Conservation (phyloP, 495 filamentous ascomycete species). For the Penicillium manginii region DNA sequence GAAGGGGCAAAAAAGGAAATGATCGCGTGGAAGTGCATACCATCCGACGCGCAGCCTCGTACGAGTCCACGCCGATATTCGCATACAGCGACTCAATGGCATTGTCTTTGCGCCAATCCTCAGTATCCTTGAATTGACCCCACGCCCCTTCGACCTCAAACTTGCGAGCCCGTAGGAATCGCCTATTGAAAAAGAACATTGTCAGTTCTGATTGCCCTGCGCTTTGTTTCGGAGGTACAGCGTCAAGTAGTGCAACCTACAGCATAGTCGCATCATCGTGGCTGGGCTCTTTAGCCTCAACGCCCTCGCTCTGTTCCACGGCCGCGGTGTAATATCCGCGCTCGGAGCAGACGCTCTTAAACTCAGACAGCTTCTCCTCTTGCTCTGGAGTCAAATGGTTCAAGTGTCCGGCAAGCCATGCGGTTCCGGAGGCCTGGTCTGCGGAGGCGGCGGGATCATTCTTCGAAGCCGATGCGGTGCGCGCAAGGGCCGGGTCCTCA, state of each 20-base stretch:
- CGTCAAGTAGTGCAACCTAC: constrained; percentile 50
- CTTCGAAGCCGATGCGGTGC: constrained; percentile 33
- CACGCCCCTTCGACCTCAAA: constrained; percentile 76
- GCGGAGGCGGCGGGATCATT: constrained; percentile 49
- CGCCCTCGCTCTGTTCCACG: constrained; percentile 34
- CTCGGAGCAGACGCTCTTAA: constrained; percentile 67
- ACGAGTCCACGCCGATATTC: constrained; percentile 79
- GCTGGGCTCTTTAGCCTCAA: constrained; percentile 47
- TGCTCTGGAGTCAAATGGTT: constrained; percentile 73
- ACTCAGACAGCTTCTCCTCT: constrained; percentile 63
- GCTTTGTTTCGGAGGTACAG: neutral
- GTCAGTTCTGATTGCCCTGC: constrained; percentile 3
- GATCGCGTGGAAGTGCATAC: constrained; percentile 40
- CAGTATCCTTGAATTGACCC: constrained; percentile 84
- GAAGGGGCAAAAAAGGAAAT: neutral
- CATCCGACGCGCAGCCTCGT: constrained; percentile 75
- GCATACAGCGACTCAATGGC: constrained; percentile 73
- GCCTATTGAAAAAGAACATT: constrained; percentile 49
- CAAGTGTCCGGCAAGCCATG: constrained; percentile 65
- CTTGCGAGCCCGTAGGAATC: constrained; percentile 77
- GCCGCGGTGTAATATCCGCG: constrained; percentile 67
- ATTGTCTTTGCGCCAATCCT: constrained; percentile 83
- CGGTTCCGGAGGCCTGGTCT: constrained; percentile 44
- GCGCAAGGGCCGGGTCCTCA: constrained; percentile 27
- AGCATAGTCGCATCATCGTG: constrained; percentile 83